Percentiles rank a stretch among this genome's conserved stretches.
Evolutionary conservation across 1,139 yeast genomes (phyloP).

Genomic region (Hemisphaericaspora xylanilytica): DNA sequence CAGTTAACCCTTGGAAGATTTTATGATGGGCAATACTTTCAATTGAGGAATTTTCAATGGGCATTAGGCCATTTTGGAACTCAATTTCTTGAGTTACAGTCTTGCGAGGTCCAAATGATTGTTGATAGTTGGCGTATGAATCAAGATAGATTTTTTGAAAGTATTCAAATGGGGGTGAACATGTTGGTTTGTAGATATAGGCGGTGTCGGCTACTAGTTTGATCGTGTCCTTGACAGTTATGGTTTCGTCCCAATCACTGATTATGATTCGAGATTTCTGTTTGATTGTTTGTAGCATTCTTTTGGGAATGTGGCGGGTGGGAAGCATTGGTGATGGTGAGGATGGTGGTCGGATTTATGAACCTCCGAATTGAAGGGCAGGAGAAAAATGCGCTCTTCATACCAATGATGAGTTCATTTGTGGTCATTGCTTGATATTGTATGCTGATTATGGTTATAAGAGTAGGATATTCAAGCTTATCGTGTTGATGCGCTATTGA

Average conservation of each 20-base stretch:
- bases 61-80: conserved; percentile 45
- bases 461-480: too few relatives aligned
- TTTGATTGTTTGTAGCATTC: background rate
- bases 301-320: too few relatives aligned
- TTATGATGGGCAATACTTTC: conserved; percentile 37
- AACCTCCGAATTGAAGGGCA: too few relatives aligned
- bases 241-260: conserved; percentile 73
- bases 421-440: too few relatives aligned
- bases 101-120: conserved; percentile 22
- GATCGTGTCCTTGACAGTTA: conserved; percentile 59
- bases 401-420: too few relatives aligned
- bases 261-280: conserved; percentile 24
- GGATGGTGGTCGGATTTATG: too few relatives aligned
- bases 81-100: conserved; percentile 31
- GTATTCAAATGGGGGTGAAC: conserved; percentile 40
- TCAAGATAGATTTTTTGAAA: conserved; percentile 46
- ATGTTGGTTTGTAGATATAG: conserved; percentile 35
- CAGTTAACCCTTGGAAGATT: conserved; percentile 46
- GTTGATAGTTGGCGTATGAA: conserved; percentile 28
- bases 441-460: too few relatives aligned
- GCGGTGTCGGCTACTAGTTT: conserved; percentile 51
- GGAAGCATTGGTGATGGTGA: too few relatives aligned
- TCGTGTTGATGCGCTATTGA: too few relatives aligned
- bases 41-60: conserved; percentile 53
- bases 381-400: too few relatives aligned